Base-by-base conservation (phyloP, 768 basidiomycete genomes). In the Naganishia randhawae region DNA sequence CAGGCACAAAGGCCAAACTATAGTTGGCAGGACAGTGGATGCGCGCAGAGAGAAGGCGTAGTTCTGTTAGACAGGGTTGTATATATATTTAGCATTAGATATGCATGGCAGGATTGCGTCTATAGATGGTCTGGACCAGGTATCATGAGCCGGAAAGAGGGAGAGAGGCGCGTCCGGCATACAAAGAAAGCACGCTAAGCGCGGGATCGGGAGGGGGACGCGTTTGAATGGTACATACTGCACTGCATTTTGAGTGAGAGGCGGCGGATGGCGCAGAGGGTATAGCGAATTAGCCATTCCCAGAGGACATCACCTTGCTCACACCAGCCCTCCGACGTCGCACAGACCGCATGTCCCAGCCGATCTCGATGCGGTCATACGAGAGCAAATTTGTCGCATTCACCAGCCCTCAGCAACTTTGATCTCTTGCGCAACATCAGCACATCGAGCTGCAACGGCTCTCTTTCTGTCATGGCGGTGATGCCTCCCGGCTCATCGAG, bases 1-100 rank as follows among this genome's bases (percentile, higher is more conserved):
- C 81, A 77, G 69, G 39, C 45, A 52, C 51, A 25, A 76, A 72
- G 69, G 69, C 75, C 14, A 77, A 77, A 71, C 64, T 75, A 70
- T 76, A 69, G 66, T 1, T 6, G 54, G 32, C 16, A 32, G 31
- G 11, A 35, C 11, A 22, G 22, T 50, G 37, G 52, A 54, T 10
- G 37, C 22, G 25, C 9, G 51, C 25, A n/a, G 9, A 54, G n/a
- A 3, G 11, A 39, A 39, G 39, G 57, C 31, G 31, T 2, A 37
- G 33, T 32, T 10, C 25, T 50, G 25, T 50, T 25, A 25, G 29
- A 31, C 16, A 9, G 29, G 32, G 27, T 52, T 29, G 27, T 52
- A 33, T 29, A 52, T 52, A 52, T 14, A 33, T 52, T 29, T 31
- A 29, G 51, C 51, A 48, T 48, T 11, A 6, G 14, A n/a, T 48